Base-by-base conservation (phyloP, 768 basidiomycete genomes). In the Scleroderma citrinum region DNA sequence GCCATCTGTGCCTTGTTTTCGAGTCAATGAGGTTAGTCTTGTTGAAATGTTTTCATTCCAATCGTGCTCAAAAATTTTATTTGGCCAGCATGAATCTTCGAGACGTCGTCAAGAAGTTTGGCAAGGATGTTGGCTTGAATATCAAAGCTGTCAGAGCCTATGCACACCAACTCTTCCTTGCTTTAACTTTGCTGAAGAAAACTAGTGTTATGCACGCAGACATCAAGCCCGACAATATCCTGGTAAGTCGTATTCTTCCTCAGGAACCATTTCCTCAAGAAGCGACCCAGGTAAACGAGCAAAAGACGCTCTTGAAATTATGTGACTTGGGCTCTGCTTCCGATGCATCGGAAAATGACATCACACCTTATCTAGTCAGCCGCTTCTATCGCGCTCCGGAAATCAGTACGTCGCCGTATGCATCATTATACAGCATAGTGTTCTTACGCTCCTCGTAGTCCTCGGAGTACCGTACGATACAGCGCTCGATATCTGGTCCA, bases 131-230 rank as follows among this genome's bases (percentile, higher is more conserved):
- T 48, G 96, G 96, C 14, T 72, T 99, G 20, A 96, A 97, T 60
- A 87, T 98, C 59, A 82, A 85, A 57, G 96, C 96, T 44, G 96
- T 99, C n/a, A 82, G 95, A 56, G 93, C 94, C n/a, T 99, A 99
- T 64, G 85, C 96, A 26, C 91, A 95, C 57, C 96, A 99, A 62
- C 82, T 99, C 46, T 94, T 98, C 69, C 76, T 97, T 46, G 80
- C 91, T 16, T 67, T 98, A 54, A 80, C 87, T 56, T 72, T 94
- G 47, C 72, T 98, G 62, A 81, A 82, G 56, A 97, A 97, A 70
- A 78, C 83, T 51, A 92, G 88, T 56, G 82, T 98, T 51, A 96
- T 97, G 81, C 96, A 99, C 60, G 96, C 96, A 7, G 96, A 99
- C 63, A 90, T 99, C 65, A 98, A 98, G 68, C 96, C 96, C 17